phyloP scores from a whole-genome alignment of 176 grass and related monocot species.

The Canna indica region DNA sequence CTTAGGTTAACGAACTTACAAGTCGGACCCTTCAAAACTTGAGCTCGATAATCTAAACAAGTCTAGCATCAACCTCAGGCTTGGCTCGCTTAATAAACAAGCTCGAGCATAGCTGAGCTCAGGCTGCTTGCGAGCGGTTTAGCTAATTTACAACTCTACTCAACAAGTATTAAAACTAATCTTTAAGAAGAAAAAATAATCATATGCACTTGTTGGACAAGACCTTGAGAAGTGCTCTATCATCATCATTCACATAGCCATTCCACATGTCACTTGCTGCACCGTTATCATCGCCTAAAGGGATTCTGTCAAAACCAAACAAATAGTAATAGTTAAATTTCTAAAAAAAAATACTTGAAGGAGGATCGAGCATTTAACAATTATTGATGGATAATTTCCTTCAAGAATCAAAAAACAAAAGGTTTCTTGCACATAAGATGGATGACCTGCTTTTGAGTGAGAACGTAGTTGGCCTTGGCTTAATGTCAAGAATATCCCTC shows the following conservation, averaged over 20 bases:
- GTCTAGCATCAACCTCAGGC: too few species aligned
- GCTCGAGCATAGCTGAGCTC: too few species aligned
- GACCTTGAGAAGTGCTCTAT: constrained; percentile 91
- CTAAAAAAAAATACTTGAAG: not conserved
- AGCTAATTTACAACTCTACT: too few species aligned
- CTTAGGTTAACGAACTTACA: too few species aligned
- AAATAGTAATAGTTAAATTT: not conserved
- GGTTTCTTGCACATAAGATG: not conserved
- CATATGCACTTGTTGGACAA: not conserved
- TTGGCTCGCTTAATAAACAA: too few species aligned
- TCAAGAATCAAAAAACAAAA: not conserved
- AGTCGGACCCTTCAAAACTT: too few species aligned
- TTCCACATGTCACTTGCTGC: constrained; percentile 45
- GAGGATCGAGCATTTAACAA: not conserved
- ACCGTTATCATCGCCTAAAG: constrained; percentile 48
- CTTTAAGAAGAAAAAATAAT: too few species aligned
- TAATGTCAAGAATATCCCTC: constrained; percentile 62
- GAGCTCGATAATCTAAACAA: too few species aligned
- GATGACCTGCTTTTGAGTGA: constrained; percentile 70
- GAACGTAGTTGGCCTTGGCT: constrained; percentile 73
- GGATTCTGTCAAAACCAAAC: constrained; percentile 36
- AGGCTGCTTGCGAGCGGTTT: too few species aligned
- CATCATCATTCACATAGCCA: constrained; percentile 91
- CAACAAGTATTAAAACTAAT: too few species aligned
- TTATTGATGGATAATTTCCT: not conserved